Base-by-base conservation (phyloP, 2,329 filamentous ascomycete genomes). In the Sporothrix brunneoviolacea region DNA sequence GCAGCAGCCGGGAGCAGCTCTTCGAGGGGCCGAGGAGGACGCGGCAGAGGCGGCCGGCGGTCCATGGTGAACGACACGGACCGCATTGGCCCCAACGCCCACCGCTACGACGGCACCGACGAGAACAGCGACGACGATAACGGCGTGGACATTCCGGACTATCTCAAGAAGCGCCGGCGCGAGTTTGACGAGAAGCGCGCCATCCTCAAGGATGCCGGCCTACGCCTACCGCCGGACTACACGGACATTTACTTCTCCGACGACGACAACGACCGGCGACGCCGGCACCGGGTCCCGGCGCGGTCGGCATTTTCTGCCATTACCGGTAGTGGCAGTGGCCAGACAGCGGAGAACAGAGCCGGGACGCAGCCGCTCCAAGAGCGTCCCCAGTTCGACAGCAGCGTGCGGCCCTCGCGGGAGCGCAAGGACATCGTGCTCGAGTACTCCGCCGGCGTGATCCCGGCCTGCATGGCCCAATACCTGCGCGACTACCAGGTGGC, bases 401-500 rank as follows among this genome's bases (percentile, higher is more conserved):
- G 73, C 3, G 69, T 86, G 47, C 82, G 79, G 46, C 83, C 87
- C 0, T 84, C 79, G 30, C 77, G 84, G 13, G 72, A 75, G 0
- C 91, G 93, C 65, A 74, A 83, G 59, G 88, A 94, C 56, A 84
- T 95, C 42, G 72, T 80, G 40, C 73, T 97, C 21, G 77, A 79
- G 13, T 82, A 83, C 58, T 94, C 91, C 1, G 78, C 81, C 1
- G 91, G 91, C 0, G 63, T 90, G 4, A 90, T 98, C 35, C 93
- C 93, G 0, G 90, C 88, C 0, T 80, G 89, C 0, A 88, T 97
- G 48, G 91, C 91, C 0, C 91, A 93, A 62, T 96, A 93, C 69
- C 72, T 98, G 43, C 82, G 93, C 53, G 87, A 91, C 56, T 98
- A 98, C 61, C 93, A 98, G 65, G 75, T 97, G 2, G 79, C 86